Evolutionary conservation across 192 early-diverging fungal genomes (phyloP).

Genomic region (Phycomyces blakesleeanus): DNA sequence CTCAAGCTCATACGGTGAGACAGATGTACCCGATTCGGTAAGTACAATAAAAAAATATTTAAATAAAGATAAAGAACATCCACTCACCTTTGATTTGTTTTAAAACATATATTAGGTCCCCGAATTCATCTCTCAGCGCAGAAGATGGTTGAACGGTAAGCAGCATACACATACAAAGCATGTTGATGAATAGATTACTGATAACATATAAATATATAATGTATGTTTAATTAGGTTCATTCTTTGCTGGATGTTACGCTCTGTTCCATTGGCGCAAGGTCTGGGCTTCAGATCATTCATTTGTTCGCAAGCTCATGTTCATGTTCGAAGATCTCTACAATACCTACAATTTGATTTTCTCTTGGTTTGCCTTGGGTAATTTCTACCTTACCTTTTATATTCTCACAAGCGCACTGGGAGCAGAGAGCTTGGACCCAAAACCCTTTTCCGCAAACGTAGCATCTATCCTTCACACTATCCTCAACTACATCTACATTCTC

Average conservation of each 20-base stretch:
- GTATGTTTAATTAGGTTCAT: constrained; percentile 50
- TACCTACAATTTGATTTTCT: constrained; percentile 78
- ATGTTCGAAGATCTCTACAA: constrained; percentile 82
- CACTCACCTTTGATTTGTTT: background rate
- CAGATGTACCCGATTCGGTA: constrained; percentile 67
- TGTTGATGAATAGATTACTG: background rate
- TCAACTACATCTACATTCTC: constrained; percentile 49
- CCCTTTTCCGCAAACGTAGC: constrained; percentile 41
- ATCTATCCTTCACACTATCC: constrained; percentile 36
- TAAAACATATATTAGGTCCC: constrained; percentile 35
- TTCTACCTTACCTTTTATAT: constrained; percentile 61
- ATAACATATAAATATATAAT: background rate
- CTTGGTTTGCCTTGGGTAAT: constrained; percentile 84
- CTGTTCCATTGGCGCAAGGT: constrained; percentile 61
- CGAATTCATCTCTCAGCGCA: constrained; percentile 77
- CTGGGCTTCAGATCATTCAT: constrained; percentile 63
- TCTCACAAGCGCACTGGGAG: constrained; percentile 41
- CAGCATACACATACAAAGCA: too few relatives aligned
- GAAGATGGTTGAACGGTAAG: constrained; percentile 76
- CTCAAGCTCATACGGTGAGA: constrained; percentile 66
- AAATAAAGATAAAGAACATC: too few relatives aligned
- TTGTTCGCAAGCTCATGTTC: constrained; percentile 68
- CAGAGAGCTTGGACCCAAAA: constrained; percentile 7
- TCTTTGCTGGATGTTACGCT: constrained; percentile 76
- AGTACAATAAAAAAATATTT: background rate